Evolutionary conservation across 2,329 filamentous ascomycete genomes (phyloP).

Genomic region (Leptographium wingfieldii): DNA sequence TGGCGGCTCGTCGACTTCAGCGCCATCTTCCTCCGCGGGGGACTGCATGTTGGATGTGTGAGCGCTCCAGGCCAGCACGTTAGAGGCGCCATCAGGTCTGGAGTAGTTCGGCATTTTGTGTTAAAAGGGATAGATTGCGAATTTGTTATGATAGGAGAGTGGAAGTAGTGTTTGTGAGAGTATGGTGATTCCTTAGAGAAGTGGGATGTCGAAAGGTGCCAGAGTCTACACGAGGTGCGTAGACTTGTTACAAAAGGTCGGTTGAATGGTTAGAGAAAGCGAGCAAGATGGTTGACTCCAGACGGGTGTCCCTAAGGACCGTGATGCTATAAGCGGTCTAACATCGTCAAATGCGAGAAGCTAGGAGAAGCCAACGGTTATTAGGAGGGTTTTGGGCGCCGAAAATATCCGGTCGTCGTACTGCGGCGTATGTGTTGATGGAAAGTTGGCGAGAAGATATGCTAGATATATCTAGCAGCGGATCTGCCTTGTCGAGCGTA

Average conservation of each 20-base stretch:
- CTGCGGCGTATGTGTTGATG: not conserved
- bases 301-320: slow-evolving; percentile 32
- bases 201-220: not conserved
- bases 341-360: slow-evolving; percentile 15
- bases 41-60: slow-evolving; percentile 30
- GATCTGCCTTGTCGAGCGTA: no score
- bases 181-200: not conserved
- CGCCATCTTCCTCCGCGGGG: slow-evolving; percentile 45
- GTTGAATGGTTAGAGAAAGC: not conserved
- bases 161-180: not conserved
- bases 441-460: not conserved
- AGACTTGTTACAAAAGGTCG: not conserved
- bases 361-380: not conserved
- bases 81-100: slow-evolving; percentile 26
- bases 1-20: slow-evolving; percentile 82
- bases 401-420: not conserved
- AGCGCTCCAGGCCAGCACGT: slow-evolving; percentile 32
- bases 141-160: not conserved
- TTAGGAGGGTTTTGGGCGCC: not conserved
- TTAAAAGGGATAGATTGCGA: not conserved
- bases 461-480: not conserved
- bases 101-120: slow-evolving; percentile 17
- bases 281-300: slow-evolving; percentile 1
- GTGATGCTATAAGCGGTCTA: slow-evolving; percentile 20
- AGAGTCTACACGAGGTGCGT: not conserved